A percentile compares a stretch with the other conserved stretches of the same genome.
Evolutionary conservation across 768 basidiomycete species (phyloP).

Genomic region (Tricholomella constricta): DNA sequence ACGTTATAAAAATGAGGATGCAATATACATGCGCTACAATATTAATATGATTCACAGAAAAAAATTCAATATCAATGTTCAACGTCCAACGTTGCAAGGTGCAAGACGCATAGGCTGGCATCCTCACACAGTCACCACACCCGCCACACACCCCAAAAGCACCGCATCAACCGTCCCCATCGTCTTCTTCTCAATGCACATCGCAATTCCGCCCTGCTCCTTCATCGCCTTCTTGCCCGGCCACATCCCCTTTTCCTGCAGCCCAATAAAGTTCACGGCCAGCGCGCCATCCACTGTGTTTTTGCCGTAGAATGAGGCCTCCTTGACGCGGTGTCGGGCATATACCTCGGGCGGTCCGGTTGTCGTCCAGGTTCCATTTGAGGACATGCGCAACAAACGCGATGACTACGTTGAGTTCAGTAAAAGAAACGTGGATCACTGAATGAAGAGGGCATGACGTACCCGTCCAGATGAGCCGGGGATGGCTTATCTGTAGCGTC

Average conservation of each 20-base stretch:
- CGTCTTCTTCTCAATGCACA: constrained; percentile 76
- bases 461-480: constrained; percentile 71
- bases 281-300: constrained; percentile 48
- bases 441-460: too few species aligned
- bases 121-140: constrained; percentile 48
- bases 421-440: too few species aligned
- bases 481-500: constrained; percentile 71
- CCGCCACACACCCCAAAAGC: constrained; percentile 72
- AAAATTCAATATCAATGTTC: too few species aligned
- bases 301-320: constrained; percentile 82
- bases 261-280: constrained; percentile 73
- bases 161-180: constrained; percentile 67
- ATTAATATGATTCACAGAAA: too few species aligned
- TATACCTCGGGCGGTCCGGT: constrained; percentile 76
- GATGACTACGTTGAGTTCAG: too few species aligned
- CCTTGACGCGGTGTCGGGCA: constrained; percentile 87
- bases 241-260: constrained; percentile 86
- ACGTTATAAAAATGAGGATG: too few species aligned
- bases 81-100: too few species aligned
- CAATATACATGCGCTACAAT: too few species aligned
- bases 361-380: constrained; percentile 78
- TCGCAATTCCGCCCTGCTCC: constrained; percentile 57
- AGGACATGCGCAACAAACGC: constrained; percentile 92
- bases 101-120: too few species aligned
- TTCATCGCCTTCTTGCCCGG: constrained; percentile 62